Percentiles rank a stretch among this genome's conserved stretches.
These are phyloP conservation scores for Dictyostelium brefeldianum DNA, from an alignment of 78 protist genomes.

Conservation along the genomic window DNA sequence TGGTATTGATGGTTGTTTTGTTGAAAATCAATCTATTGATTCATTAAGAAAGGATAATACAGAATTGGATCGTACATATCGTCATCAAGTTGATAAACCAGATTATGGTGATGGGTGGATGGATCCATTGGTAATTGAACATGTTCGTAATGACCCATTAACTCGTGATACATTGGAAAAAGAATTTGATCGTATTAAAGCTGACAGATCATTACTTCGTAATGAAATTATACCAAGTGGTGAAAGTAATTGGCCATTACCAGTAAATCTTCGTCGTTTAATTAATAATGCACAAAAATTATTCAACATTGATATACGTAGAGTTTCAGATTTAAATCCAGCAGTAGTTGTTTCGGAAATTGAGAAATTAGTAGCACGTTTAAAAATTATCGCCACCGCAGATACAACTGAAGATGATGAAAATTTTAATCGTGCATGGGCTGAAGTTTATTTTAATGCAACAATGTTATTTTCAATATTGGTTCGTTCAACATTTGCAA, in stretches of 20 bases:
- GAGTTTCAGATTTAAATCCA: constrained; percentile 78
- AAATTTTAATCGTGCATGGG: constrained; percentile 41
- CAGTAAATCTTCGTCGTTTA: constrained; percentile 95
- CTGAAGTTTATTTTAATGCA: constrained; percentile 91
- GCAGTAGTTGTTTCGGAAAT: constrained; percentile 24
- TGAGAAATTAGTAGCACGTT: constrained; percentile 15
- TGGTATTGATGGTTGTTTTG: constrained; percentile 92
- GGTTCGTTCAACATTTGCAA: constrained; percentile 85
- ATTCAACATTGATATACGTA: constrained; percentile 74
- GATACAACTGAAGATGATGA: constrained; percentile 61
- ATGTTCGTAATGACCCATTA: constrained; percentile 41
- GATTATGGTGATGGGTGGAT: constrained; percentile 85
- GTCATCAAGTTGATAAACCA: constrained; percentile 40
- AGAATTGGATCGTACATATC: constrained; percentile 60
- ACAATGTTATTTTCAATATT: constrained; percentile 89
- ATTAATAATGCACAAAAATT: constrained; percentile 90
- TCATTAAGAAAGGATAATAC: constrained; percentile 45
- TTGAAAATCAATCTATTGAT: constrained; percentile 85
- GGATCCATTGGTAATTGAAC: constrained; percentile 85
- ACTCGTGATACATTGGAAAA: constrained; percentile 67
- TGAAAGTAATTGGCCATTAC: constrained; percentile 82
- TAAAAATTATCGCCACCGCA: constrained; percentile 75
- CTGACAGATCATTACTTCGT: constrained; percentile 84
- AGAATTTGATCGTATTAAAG: constrained; percentile 70
- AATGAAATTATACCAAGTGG: constrained; percentile 65